Base-by-base conservation (phyloP, 2,329 filamentous ascomycete genomes). In the Paramyrothecium roridum region DNA sequence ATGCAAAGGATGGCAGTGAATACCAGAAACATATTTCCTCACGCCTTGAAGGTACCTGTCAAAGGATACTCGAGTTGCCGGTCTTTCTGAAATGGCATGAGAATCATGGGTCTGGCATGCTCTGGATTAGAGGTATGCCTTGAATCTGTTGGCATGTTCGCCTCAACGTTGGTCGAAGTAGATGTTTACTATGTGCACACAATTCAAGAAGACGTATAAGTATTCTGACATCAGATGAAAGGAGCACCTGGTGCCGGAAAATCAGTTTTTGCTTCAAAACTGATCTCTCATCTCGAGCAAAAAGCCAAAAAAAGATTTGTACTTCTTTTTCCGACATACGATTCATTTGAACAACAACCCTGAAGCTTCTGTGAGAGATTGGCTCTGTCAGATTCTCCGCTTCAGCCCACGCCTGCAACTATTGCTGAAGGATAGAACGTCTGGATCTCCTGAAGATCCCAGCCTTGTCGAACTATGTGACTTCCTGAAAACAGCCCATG, bases 321-420 rank as follows among this genome's bases (percentile, higher is more conserved):
- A 63, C 57, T 72, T 73, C 56, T 73, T 73, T 61, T 73, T 73
- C 55, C 67, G 70, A 8, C 68, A 72, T 50, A 73, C 70, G 45
- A 65, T 73, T 52, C 65, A 68, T 20, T 64, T 65, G 3, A 73
- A 73, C 48, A 66, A 69, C 45, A 53, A 54, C 3, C 65, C 69
- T 1, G 50, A 51, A 13, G 59, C 63, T 20, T 37, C 68, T 3
- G 50, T 72, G 2, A 63, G 66, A 2, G 70, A 73, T 57, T 73
- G 67, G 67, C 57, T 70, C 2, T 64, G 59, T 21, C 71, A 73
- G 54, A 37, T 72, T 3, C 58, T 70, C 3, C 43, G 52, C 2
- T 66, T 63, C 55, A 70, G 66, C 48, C 66, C 65, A 1, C 61
- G 63, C 0, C 60, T 73, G 1, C 66, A 71, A 49, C 19, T 45